These are phyloP conservation scores for Clonostachys sp. DNA, from an alignment of 2,329 filamentous ascomycete species.

Conservation along the genomic window DNA sequence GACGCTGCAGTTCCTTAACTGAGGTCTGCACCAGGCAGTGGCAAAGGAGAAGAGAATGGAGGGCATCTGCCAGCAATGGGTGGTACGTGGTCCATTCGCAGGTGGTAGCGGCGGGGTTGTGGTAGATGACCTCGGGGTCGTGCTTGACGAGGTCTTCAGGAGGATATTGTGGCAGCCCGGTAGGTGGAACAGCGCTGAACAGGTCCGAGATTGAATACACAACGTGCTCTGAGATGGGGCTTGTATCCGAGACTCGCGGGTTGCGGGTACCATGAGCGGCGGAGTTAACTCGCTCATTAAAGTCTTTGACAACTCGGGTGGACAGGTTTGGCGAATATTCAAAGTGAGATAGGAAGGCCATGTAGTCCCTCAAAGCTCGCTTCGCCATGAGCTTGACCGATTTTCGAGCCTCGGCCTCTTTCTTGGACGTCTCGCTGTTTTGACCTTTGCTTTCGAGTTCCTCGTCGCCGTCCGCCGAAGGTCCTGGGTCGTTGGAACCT, in stretches of 20 bases:
- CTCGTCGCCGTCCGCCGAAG: neutral
- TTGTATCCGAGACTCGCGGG: constrained; percentile 16
- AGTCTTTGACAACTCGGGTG: constrained; percentile 52
- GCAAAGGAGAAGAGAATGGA: constrained; percentile 73
- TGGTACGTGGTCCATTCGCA: constrained; percentile 60
- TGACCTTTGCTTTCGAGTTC: constrained; percentile 4
- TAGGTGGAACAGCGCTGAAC: constrained; percentile 64
- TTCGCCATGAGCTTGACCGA: constrained; percentile 71
- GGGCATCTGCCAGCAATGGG: constrained; percentile 71
- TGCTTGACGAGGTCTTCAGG: constrained; percentile 27
- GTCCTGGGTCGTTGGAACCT: neutral
- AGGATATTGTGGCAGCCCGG: constrained; percentile 65
- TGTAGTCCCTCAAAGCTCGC: constrained; percentile 70
- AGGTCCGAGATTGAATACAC: constrained; percentile 52
- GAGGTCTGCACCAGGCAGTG: constrained; percentile 79
- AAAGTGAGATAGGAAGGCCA: constrained; percentile 66
- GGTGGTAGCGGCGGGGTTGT: constrained; percentile 11
- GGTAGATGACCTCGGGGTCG: constrained; percentile 18
- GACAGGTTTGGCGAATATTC: constrained; percentile 74
- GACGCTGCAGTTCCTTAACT: constrained; percentile 69
- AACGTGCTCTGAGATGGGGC: constrained; percentile 22
- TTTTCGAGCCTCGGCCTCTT: constrained; percentile 42
- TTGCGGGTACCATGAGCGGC: constrained; percentile 42
- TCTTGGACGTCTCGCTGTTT: constrained; percentile 2
- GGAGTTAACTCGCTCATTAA: constrained; percentile 51